A percentile compares a stretch with the other conserved stretches of the same genome.
Conservation (phyloP, 805 yeast genomes). For the Metschnikowia aberdeeniae region DNA sequence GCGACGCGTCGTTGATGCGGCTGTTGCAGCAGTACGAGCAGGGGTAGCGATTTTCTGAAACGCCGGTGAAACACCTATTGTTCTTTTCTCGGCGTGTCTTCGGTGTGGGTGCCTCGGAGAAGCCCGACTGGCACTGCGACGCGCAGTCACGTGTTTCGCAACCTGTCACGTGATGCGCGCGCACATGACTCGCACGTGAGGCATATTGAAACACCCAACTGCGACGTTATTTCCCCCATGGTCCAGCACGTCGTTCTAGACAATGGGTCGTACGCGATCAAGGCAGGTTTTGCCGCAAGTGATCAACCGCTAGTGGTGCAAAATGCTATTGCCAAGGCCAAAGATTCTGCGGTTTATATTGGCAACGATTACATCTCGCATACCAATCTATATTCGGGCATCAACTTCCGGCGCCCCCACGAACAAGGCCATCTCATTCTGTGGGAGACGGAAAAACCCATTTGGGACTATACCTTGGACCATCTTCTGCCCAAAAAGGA, state of each 20-base stretch:
- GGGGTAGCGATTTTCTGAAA: neutral
- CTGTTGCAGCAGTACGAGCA: neutral
- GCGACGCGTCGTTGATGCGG: neutral
- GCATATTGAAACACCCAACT: neutral
- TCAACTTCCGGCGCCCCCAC: constrained; percentile 73
- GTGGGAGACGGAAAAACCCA: constrained; percentile 84
- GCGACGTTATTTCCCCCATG: neutral
- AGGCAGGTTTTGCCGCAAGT: constrained; percentile 37
- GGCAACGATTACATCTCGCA: constrained; percentile 62
- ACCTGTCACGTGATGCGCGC: neutral
- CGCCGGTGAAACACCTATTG: neutral
- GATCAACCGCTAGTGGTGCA: constrained; percentile 48
- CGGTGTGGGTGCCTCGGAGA: too few species aligned
- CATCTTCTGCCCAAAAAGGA: constrained; percentile 35
- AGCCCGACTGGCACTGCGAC: too few species aligned
- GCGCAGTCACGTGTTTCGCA: neutral
- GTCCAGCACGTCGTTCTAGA: constrained; percentile 58
- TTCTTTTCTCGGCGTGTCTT: too few species aligned
- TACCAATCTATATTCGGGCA: constrained; percentile 70
- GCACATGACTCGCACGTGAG: neutral
- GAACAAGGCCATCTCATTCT: constrained; percentile 86
- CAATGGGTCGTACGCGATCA: constrained; percentile 84
- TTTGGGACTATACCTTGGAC: constrained; percentile 80
- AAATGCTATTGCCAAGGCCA: constrained; percentile 70
- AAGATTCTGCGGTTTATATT: constrained; percentile 66